Evolutionary conservation across 2,329 filamentous ascomycete genomes (phyloP).

Genomic region (Trichoderma sp.): DNA sequence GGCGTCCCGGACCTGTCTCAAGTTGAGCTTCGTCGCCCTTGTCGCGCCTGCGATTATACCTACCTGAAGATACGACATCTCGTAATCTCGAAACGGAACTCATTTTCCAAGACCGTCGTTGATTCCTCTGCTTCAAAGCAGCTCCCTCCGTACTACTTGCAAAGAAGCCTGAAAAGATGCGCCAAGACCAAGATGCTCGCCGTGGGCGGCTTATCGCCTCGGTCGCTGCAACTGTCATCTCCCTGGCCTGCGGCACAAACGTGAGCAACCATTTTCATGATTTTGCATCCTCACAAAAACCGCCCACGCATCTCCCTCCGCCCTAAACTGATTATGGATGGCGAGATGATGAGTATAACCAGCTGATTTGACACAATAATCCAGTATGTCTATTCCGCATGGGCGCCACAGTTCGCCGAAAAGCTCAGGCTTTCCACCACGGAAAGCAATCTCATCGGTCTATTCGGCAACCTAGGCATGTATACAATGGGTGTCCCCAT

Average conservation of each 20-base stretch:
- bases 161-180: constrained; percentile 14
- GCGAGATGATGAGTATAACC: neutral
- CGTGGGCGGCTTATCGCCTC: constrained; percentile 73
- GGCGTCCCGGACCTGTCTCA: neutral
- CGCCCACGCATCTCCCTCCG: neutral
- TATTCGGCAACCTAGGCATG: constrained; percentile 90
- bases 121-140: neutral
- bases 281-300: neutral
- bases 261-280: constrained; percentile 52
- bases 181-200: constrained; percentile 22
- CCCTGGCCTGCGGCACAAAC: constrained; percentile 91
- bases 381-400: constrained; percentile 97
- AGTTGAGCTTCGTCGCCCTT: constrained; percentile 4
- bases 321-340: neutral
- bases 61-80: neutral
- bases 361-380: constrained; percentile 19
- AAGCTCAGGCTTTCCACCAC: constrained; percentile 87
- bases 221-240: constrained; percentile 79
- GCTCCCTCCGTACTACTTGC: neutral
- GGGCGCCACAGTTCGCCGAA: constrained; percentile 94
- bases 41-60: constrained; percentile 4
- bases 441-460: constrained; percentile 85
- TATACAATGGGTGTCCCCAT: constrained; percentile 88
- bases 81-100: neutral
- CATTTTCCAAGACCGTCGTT: neutral